A percentile compares a stretch with the other conserved stretches of the same genome.
These are phyloP conservation scores for Astragalus glycyphyllos DNA, from an alignment of 306 rosid species.

Conservation along the genomic window DNA sequence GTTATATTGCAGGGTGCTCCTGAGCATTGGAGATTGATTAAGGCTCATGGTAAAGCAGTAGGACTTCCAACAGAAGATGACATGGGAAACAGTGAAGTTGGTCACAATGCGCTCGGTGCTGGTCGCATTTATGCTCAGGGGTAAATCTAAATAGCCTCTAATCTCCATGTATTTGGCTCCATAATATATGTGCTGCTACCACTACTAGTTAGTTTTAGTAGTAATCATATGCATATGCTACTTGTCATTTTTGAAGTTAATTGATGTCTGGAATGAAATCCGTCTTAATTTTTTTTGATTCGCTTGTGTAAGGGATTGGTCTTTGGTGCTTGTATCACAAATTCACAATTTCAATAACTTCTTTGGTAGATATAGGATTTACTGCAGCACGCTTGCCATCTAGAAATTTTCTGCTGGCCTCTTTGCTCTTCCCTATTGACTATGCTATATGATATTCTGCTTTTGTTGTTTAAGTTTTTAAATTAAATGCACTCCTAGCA, in stretches of 20 bases:
- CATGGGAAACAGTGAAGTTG: conserved; percentile 99
- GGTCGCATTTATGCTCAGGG: conserved; percentile 98
- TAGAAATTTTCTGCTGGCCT: neutral
- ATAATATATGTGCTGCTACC: neutral
- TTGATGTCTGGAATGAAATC: neutral
- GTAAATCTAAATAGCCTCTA: conserved; percentile 48
- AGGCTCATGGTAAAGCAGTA: conserved; percentile 91
- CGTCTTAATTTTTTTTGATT: neutral
- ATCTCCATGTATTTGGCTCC: neutral
- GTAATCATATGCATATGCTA: neutral
- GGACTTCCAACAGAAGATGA: conserved; percentile 98
- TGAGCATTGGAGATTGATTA: conserved; percentile 86
- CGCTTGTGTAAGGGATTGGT: neutral
- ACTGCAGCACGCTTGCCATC: neutral
- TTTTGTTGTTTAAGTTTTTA: conserved; percentile 36
- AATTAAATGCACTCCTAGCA: conserved; percentile 11
- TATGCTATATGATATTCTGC: conserved; percentile 3
- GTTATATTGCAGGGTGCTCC: conserved; percentile 70
- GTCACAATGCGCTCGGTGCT: conserved; percentile 98
- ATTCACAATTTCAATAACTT: neutral
- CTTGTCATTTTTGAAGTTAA: neutral
- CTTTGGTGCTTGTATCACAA: neutral
- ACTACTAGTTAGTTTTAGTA: conserved; percentile 4
- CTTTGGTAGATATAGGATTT: conserved; percentile 4
- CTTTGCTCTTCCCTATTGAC: neutral